A percentile compares a stretch with the other conserved stretches of the same genome.
These are phyloP conservation scores for Crocinoboletus sp. DNA, from an alignment of 1,284 basidiomycete genomes.

Conservation along the genomic window DNA sequence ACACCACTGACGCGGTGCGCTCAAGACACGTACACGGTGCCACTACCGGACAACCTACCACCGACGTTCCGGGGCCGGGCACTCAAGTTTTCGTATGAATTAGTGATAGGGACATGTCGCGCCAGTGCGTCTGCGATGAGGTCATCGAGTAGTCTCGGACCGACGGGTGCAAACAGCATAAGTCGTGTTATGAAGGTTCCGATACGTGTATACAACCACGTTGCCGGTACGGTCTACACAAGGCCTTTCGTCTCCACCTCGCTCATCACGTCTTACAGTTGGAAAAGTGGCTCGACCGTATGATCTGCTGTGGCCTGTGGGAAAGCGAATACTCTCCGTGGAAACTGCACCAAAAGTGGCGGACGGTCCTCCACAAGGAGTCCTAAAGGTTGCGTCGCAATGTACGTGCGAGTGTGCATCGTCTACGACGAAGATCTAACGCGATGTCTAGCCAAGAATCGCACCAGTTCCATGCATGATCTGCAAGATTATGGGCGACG, in stretches of 20 bases:
- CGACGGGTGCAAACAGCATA: conserved; percentile 45
- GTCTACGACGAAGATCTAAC: conserved; percentile 4
- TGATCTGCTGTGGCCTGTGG: conserved; percentile 67
- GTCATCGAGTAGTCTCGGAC: conserved; percentile 27
- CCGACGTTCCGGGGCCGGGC: conserved; percentile 87
- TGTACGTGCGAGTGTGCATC: conserved; percentile 14
- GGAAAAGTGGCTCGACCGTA: conserved; percentile 51
- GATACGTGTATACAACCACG: conserved; percentile 82
- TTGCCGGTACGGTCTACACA: conserved; percentile 53
- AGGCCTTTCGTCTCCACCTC: not conserved
- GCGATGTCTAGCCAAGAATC: conserved; percentile 12
- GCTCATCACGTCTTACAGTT: conserved; percentile 36
- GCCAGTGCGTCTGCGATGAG: conserved; percentile 36
- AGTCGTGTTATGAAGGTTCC: conserved; percentile 87
- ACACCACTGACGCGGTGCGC: conserved; percentile 2
- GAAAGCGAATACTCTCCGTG: conserved; percentile 29
- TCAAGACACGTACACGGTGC: conserved; percentile 73
- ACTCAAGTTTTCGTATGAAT: conserved; percentile 84
- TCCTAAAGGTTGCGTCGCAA: not conserved
- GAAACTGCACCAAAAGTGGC: conserved; percentile 21
- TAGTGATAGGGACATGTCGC: conserved; percentile 83
- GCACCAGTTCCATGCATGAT: conserved; percentile 24
- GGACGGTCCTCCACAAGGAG: conserved; percentile 14
- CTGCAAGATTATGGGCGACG: conserved; percentile 41
- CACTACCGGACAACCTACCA: conserved; percentile 76